Base-by-base conservation (phyloP, 108 stramenopile species). In the Schizochytrium sp. region DNA sequence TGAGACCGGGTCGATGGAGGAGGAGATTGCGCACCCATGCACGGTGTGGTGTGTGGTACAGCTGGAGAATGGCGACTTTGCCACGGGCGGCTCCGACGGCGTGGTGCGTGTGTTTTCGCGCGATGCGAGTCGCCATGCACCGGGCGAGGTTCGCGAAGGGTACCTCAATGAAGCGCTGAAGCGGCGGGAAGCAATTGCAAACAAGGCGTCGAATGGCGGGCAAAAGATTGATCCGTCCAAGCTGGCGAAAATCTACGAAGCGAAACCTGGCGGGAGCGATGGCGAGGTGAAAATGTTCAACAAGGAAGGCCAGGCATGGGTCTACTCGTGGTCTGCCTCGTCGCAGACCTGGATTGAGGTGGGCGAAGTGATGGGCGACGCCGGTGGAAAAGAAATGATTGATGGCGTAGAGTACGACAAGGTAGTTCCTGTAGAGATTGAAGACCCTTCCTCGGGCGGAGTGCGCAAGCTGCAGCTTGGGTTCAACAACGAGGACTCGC, bases 1-100 rank as follows among this genome's bases (percentile, higher is more conserved):
- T 19, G 51, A 83, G 51, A 53, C 45, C 25, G 76, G 76, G 2
- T 43, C n/a, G n/a, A 43, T 21, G 51, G 76, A 47, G 10, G 48
- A 83, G 76, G 76, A 83, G 28, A 83, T 83, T 53, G 76, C 76
- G 76, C 76, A 83, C 51, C 76, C 76, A 12, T 83, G 76, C 51
- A 83, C 76, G 45, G 76, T 83, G 25, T 83, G 76, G 76, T 83
- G 76, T 45, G 51, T 83, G 12, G 51, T 28, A 6, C 51, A 47
- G 45, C 76, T 83, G 18, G 76, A 83, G 19, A 83, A 83, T 1
- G 76, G 76, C 0, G 76, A 83, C n/a, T 16, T 83, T 34, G 76
- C 28, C 12, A 83, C 76, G 28, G 76, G 76, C 28, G 76, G 76
- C 6, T 83, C 76, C 10, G 76, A 83, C 28, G 76, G 76, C 51